A percentile compares a stretch with the other conserved stretches of the same genome.
These are phyloP conservation scores for Coprinellus micaceus DNA, from an alignment of 768 basidiomycete genomes.

Conservation along the genomic window DNA sequence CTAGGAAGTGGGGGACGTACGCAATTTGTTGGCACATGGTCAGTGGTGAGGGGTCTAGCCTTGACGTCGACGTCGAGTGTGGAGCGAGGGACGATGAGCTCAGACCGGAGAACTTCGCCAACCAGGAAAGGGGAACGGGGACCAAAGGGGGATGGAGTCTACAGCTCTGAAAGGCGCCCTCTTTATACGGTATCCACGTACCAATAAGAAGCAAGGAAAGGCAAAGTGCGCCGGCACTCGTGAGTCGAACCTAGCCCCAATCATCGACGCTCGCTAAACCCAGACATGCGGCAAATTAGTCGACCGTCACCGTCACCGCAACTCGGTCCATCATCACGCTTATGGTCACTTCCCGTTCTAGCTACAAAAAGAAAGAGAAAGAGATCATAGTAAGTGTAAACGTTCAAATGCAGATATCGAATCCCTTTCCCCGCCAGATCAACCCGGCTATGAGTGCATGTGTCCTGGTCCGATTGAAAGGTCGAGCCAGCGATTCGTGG, in stretches of 20 bases:
- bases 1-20: constrained; percentile 45
- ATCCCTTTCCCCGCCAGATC: no score
- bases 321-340: constrained; percentile 4
- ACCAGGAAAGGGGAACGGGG: constrained; percentile 4
- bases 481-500: neutral
- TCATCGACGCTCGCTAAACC: constrained; percentile 5
- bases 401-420: no score
- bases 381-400: neutral
- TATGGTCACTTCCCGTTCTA: neutral
- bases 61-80: no score
- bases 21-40: constrained; percentile 74
- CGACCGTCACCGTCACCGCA: constrained; percentile 3
- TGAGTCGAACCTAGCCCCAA: neutral
- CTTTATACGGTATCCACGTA: constrained; percentile 25
- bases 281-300: constrained; percentile 3
- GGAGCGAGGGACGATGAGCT: constrained; percentile 1
- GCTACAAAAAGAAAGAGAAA: neutral
- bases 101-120: neutral
- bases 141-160: constrained; percentile 17
- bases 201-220: constrained; percentile 17
- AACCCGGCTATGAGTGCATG: no score
- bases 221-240: constrained; percentile 8
- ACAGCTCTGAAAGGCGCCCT: constrained; percentile 14
- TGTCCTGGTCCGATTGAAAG: no score
- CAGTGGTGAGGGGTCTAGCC: neutral